Evolutionary conservation across 768 basidiomycete species (phyloP).

Genomic region (Leccinum uliginosum): DNA sequence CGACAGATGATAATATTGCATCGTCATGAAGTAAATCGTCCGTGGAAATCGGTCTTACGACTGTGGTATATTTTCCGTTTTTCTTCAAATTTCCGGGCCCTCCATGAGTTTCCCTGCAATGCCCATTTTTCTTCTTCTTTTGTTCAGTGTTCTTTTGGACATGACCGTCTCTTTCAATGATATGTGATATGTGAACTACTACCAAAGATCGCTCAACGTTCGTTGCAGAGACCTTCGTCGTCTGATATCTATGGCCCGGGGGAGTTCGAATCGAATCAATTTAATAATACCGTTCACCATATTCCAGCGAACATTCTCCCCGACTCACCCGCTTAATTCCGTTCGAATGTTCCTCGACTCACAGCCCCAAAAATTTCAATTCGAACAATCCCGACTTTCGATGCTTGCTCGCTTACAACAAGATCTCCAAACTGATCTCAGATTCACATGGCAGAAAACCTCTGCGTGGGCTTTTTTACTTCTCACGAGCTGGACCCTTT

Average conservation of each 20-base stretch:
- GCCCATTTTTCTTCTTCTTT: background rate
- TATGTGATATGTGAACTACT: background rate
- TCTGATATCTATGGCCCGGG: background rate
- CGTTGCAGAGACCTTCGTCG: constrained; percentile 6
- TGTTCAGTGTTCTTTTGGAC: constrained; percentile 5
- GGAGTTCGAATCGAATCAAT: background rate
- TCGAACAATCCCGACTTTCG: background rate
- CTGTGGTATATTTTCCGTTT: constrained; percentile 12
- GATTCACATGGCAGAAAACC: background rate
- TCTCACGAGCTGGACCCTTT: background rate
- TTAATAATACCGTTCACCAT: background rate
- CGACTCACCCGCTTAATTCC: constrained; percentile 1
- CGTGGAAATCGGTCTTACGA: background rate
- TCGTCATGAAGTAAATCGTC: constrained; percentile 5
- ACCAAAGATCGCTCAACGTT: background rate
- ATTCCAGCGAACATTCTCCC: constrained; percentile 4
- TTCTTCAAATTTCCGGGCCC: background rate
- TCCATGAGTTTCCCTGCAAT: constrained; percentile 1
- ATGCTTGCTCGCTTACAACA: constrained; percentile 2
- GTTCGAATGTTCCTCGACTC: constrained; percentile 3
- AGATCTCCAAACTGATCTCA: background rate
- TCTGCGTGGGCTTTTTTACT: background rate
- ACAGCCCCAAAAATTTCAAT: constrained; percentile 3
- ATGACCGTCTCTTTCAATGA: constrained; percentile 2
- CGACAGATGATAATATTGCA: constrained; percentile 9